These are phyloP conservation scores for Nicotiana tabacum DNA, from an alignment of 257 asterid species.

Conservation along the genomic window DNA sequence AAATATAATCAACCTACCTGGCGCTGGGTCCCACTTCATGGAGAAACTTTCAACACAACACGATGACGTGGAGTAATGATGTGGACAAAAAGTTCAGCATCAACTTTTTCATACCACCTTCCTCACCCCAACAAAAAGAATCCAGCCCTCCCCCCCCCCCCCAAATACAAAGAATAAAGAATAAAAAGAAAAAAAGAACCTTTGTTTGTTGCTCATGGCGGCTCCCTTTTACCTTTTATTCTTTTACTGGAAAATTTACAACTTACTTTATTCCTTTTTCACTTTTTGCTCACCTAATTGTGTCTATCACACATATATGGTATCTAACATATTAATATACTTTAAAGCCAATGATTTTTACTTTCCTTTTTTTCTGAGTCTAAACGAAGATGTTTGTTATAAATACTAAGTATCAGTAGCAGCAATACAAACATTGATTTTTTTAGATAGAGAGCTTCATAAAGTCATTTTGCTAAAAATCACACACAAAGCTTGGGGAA, in stretches of 20 bases:
- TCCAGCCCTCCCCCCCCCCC: background rate
- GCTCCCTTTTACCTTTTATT: slow-evolving; percentile 25
- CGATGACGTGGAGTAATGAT: slow-evolving; percentile 35
- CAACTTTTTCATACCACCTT: slow-evolving; percentile 25
- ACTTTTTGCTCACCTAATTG: slow-evolving; percentile 19
- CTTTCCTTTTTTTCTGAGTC: background rate
- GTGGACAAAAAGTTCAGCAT: slow-evolving; percentile 65
- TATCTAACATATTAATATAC: background rate
- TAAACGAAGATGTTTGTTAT: background rate
- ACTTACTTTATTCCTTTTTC: background rate
- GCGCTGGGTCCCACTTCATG: slow-evolving; percentile 18
- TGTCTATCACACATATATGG: background rate
- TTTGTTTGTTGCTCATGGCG: slow-evolving; percentile 39
- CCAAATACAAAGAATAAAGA: background rate
- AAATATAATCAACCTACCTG: slow-evolving; percentile 45
- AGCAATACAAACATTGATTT: background rate
- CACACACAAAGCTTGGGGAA: background rate
- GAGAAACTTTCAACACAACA: slow-evolving; percentile 17
- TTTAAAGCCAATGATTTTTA: background rate
- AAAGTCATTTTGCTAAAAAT: background rate
- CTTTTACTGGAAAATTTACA: slow-evolving; percentile 2
- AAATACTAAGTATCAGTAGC: background rate
- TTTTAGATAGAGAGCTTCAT: background rate
- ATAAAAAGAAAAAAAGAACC: background rate
- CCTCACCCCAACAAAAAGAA: background rate